Percentiles rank a stretch among this genome's conserved stretches.
phyloP scores from a whole-genome alignment of 345 rosid genomes.

The Tarenaya hassleriana region DNA sequence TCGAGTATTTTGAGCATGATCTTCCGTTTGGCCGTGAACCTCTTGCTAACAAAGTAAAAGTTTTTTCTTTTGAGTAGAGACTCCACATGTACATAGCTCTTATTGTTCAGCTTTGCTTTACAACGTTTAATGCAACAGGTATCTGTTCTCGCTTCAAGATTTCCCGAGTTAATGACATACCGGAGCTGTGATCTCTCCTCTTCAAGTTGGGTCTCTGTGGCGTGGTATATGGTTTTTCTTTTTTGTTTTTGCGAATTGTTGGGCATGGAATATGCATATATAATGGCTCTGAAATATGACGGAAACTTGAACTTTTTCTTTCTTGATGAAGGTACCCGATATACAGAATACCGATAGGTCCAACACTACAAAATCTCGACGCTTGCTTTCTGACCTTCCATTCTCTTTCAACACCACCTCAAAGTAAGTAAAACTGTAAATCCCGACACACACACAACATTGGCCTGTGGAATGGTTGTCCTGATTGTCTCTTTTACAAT shows the following conservation, averaged over 20 bases:
- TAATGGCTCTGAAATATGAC: too few relatives aligned
- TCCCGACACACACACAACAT: too few relatives aligned
- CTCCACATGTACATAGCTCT: not conserved
- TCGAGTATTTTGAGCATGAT: constrained; percentile 71
- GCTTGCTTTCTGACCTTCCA: constrained; percentile 64
- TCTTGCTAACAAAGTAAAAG: constrained; percentile 63
- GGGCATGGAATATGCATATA: too few relatives aligned
- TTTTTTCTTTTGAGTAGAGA: not conserved
- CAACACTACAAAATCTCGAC: constrained; percentile 50
- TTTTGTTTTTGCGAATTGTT: not conserved
- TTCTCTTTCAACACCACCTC: constrained; percentile 38
- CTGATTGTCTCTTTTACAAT: constrained; percentile 14
- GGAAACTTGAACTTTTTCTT: not conserved
- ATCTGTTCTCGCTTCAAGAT: constrained; percentile 36
- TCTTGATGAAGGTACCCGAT: constrained; percentile 39
- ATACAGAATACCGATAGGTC: constrained; percentile 58
- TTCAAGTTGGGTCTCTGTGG: constrained; percentile 56
- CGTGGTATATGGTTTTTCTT: constrained; percentile 30
- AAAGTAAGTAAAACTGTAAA: constrained; percentile 24
- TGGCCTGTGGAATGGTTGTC: not conserved
- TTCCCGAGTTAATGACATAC: constrained; percentile 41
- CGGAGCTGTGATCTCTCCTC: constrained; percentile 54
- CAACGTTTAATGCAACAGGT: constrained; percentile 30
- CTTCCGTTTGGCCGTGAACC: constrained; percentile 85
- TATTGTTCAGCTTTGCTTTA: not conserved